A percentile compares a stretch with the other conserved stretches of the same genome.
Conservation (phyloP, 139 green algal species). For the Asterochloris sp. region DNA sequence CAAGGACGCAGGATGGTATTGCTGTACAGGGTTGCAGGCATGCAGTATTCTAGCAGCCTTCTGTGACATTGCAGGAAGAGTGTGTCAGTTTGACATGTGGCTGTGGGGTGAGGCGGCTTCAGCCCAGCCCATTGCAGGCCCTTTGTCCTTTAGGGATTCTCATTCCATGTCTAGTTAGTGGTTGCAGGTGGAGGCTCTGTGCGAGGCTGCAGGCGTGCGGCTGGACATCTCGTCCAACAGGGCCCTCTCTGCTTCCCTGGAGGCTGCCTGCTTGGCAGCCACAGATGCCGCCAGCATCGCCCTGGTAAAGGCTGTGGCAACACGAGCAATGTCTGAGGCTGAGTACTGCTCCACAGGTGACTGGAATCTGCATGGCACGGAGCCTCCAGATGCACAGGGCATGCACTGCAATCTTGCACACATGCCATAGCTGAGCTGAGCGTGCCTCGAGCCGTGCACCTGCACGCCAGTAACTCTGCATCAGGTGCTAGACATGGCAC, state of each 20-base stretch:
- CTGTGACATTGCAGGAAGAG: too few species aligned
- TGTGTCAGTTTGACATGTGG: too few species aligned
- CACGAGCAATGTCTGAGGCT: constrained; percentile 69
- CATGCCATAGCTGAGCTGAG: too few species aligned
- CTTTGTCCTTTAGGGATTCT: too few species aligned
- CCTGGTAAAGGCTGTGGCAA: constrained; percentile 49
- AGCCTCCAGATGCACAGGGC: background rate
- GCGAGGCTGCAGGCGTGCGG: background rate
- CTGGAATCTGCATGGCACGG: too few species aligned
- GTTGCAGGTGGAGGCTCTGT: constrained; percentile 17
- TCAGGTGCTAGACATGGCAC: too few species aligned
- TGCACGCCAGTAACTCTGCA: background rate
- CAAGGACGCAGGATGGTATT: too few species aligned
- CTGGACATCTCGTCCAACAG: constrained; percentile 29
- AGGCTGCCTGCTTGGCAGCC: constrained; percentile 18
- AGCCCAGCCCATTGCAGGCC: too few species aligned
- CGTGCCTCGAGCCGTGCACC: background rate
- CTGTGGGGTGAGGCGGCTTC: too few species aligned
- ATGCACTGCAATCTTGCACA: too few species aligned
- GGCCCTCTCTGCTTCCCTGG: constrained; percentile 22
- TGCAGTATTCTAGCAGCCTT: too few species aligned
- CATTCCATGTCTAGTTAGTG: background rate
- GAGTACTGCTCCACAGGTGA: constrained; percentile 61
- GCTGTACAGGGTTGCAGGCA: too few species aligned
- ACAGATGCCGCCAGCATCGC: constrained; percentile 12